These are phyloP conservation scores for Echinosophora koreensis DNA, from an alignment of 306 rosid genomes.

Conservation along the genomic window DNA sequence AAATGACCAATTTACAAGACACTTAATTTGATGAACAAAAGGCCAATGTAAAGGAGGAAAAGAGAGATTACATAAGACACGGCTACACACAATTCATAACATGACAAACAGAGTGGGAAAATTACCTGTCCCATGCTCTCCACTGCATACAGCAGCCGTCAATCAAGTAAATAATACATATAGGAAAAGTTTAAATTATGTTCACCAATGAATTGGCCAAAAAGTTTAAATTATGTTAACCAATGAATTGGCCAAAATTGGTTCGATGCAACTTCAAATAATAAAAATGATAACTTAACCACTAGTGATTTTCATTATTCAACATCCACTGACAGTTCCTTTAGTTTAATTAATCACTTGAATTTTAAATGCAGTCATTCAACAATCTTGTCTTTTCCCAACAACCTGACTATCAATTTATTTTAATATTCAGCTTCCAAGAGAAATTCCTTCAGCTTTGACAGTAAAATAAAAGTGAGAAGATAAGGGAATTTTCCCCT, in stretches of 20 bases:
- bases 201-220: constrained; percentile 30
- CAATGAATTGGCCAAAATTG: constrained; percentile 28
- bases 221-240: no score
- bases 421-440: constrained; percentile 21
- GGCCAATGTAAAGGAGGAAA: constrained; percentile 3
- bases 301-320: neutral
- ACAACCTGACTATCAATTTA: neutral
- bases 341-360: constrained; percentile 11
- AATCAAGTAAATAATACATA: constrained; percentile 31
- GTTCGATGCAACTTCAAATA: neutral
- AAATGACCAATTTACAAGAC: constrained; percentile 31
- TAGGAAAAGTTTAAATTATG: neutral
- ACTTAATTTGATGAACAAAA: constrained; percentile 26
- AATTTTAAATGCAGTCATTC: constrained; percentile 34
- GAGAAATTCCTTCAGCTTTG: constrained; percentile 11
- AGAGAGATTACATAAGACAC: neutral
- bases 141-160: constrained; percentile 22
- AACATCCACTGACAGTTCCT: constrained; percentile 6
- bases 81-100: constrained; percentile 7
- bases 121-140: constrained; percentile 14
- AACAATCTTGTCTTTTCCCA: constrained; percentile 13
- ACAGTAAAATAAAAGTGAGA: constrained; percentile 20
- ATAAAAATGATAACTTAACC: constrained; percentile 5
- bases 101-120: neutral
- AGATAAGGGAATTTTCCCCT: constrained; percentile 9